A percentile compares a stretch with the other conserved stretches of the same genome.
Evolutionary conservation across 2,329 filamentous ascomycete species (phyloP).

Genomic region (Ceratocystiopsis sp.): DNA sequence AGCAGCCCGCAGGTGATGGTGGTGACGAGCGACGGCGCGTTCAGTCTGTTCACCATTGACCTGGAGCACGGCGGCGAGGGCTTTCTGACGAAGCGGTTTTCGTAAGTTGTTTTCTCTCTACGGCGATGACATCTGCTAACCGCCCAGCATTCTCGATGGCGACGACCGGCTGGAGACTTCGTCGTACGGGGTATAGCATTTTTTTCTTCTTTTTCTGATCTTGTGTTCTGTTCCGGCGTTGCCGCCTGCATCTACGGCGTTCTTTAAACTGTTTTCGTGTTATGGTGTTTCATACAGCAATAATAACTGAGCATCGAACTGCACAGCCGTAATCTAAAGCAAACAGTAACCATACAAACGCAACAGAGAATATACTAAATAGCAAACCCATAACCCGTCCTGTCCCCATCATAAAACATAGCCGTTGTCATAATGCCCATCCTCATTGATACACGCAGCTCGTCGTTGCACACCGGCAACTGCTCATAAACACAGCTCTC

Average conservation of each 20-base stretch:
- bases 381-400: too few species aligned
- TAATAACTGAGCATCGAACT: too few species aligned
- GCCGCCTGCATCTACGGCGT: background rate
- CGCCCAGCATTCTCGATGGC: slow-evolving; percentile 31
- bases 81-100: slow-evolving; percentile 77
- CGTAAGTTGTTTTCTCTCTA: slow-evolving; percentile 39
- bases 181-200: slow-evolving; percentile 17
- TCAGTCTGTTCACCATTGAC: slow-evolving; percentile 91
- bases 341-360: too few species aligned
- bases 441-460: too few species aligned
- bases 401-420: too few species aligned
- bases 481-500: background rate
- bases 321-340: too few species aligned
- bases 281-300: too few species aligned
- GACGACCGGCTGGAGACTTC: slow-evolving; percentile 38
- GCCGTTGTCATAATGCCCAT: too few species aligned
- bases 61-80: slow-evolving; percentile 90
- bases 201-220: background rate
- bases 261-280: too few species aligned
- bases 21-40: slow-evolving; percentile 86
- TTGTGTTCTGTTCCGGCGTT: background rate
- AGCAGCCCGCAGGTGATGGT: slow-evolving; percentile 95
- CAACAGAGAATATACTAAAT: too few species aligned
- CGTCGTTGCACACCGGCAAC: too few species aligned
- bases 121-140: background rate